Evolutionary conservation across 2,329 filamentous ascomycete genomes (phyloP), one percentile per base, ranked within the genome.

Genomic region (Massarina eburnea): DNA sequence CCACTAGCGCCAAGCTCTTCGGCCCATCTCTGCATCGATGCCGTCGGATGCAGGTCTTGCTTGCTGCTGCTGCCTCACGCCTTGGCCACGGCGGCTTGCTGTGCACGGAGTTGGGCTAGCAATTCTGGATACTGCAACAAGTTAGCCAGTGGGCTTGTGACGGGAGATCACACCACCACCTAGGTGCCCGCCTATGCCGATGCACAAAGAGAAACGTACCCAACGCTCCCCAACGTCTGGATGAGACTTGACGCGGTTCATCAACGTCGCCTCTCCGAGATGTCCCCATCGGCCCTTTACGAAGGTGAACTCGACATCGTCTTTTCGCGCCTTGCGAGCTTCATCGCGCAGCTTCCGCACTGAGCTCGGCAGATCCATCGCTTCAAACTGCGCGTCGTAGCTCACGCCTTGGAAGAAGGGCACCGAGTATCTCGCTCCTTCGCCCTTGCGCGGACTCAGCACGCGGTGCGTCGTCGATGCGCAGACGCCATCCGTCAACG

Each of bases 391-490:
- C 0, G 88, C 84, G 66, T 91, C 88, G 46, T 89, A 84, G 59
- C 84, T 83, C 48, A 95, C 88, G 18, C 90, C 90, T 67, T 94
- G 90, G 74, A 95, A 95, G 72, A 95, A 95, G 0, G 90, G 90
- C 38, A 95, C 86, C 7, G 83, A 88, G 73, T 84, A 92, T 43
- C 90, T 77, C 24, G 89, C 77, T 3, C 89, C 90, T 8, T 80
- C 74, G 10, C 88, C 89, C 7, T 82, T 81, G 1, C 74, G 63
- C 0, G 89, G 89, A 22, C 82, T 87, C n/a, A 94, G 76, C 27
- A 95, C 90, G 8, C 89, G 80, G 70, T 95, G 90, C 32, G 89
- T 94, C 2, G 90, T 95, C 51, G 83, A 74, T 54, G 86, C 83
- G 67, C 89, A 94, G 2, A 94, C 89, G 24, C 90, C 90, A 51